Base-by-base conservation (phyloP, 169 alveolate genomes). In the Plasmodium ovale region DNA sequence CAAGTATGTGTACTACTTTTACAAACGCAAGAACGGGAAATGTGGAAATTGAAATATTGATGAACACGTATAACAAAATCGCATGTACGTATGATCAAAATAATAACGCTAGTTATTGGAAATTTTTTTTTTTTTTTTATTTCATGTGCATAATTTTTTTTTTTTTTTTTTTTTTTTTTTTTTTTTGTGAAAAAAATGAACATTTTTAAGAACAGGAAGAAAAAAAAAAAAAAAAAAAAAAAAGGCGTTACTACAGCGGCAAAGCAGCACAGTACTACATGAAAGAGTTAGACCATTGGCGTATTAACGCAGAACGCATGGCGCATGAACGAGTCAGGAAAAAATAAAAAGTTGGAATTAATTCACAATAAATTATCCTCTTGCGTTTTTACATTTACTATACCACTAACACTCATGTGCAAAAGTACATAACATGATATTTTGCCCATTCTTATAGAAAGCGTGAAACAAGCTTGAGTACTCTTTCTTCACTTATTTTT, bases 41-140 rank as follows among this genome's bases (percentile, higher is more conserved):
- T 68, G n/a, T 12, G 35, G 27, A 54, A 27, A 68, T 27, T 68
- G 35, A 68, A 68, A 68, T 47, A 68, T 68, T 68, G 58, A 3
- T 68, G 62, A 35, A 68, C 44, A 68, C 60, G 25, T 68, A 68
- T 59, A 60, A 44, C 62, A 44, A 74, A 74, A 37, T 60, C 44
- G 35, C 70, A 60, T 60, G 73, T 74, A 74, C 88, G 60, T 74
- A 44, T 74, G 44, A n/a, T n/a, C n/a, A n/a, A n/a, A n/a, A n/a
- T n/a, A n/a, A 53, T 59, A 74, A 64, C 73, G 88, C 64, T 74
- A 74, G 73, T 74, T 59, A 44, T 23, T 47, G 7, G 67, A 14
- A 37, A 37, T 37, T 70, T 47, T 69, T 64, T 31, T 29, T 31
- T 64, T 31, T 29, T 29, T 64, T 31, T 64, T 31, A 31, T 64